Evolutionary conservation across 805 yeast species (phyloP).

Genomic region (Wickerhamomyces queroliae): DNA sequence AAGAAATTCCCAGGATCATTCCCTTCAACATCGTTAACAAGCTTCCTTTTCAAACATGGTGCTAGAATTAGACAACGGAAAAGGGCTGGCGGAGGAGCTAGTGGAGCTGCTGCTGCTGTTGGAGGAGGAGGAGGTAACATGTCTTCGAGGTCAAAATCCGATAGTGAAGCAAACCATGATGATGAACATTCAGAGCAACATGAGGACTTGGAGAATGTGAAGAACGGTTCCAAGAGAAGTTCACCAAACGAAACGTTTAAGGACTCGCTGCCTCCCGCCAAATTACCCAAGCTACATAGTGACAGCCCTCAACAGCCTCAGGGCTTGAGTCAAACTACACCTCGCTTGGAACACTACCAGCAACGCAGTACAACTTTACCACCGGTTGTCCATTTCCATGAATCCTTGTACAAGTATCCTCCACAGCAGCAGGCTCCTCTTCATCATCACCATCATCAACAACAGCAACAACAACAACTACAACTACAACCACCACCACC

Average conservation of each 20-base stretch:
- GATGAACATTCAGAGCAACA: neutral
- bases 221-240: neutral
- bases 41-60: conserved; percentile 25
- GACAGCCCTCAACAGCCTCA: neutral
- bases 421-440: neutral
- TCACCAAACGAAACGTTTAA: neutral
- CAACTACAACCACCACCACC: conserved; percentile 1
- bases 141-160: too few relatives aligned
- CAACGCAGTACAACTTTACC: neutral
- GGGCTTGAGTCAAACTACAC: too few relatives aligned
- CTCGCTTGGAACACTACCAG: too few relatives aligned
- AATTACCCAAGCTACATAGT: neutral
- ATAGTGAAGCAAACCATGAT: too few relatives aligned
- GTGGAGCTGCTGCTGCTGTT: too few relatives aligned
- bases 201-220: neutral
- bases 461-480: neutral
- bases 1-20: conserved; percentile 27
- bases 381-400: neutral
- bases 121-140: too few relatives aligned
- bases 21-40: conserved; percentile 22
- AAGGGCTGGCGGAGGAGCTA: conserved; percentile 17
- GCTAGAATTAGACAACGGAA: conserved; percentile 26
- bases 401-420: neutral
- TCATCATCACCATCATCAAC: neutral
- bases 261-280: neutral